Evolutionary conservation across 2,329 filamentous ascomycete genomes (phyloP).

Genomic region (Pseudogymnoascus sp.): DNA sequence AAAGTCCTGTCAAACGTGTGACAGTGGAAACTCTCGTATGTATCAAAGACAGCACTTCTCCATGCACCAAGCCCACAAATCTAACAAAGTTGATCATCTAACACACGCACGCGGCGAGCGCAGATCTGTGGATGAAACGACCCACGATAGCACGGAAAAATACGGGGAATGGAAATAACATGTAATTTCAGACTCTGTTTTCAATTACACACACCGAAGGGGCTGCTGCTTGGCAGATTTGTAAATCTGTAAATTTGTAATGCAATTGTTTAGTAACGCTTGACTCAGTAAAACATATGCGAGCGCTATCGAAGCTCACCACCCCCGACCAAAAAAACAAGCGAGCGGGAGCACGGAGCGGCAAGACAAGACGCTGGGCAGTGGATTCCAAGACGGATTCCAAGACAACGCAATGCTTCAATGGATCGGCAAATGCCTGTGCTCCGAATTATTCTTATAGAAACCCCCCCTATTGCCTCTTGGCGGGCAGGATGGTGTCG

Average conservation of each 20-base stretch:
- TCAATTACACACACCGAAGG: neutral
- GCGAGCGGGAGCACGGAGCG: conserved; percentile 2
- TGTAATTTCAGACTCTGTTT: neutral
- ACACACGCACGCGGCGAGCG: neutral
- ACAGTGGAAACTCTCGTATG: neutral
- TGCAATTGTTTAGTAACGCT: neutral
- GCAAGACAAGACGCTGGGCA: neutral
- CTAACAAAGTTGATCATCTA: neutral
- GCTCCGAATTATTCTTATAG: neutral
- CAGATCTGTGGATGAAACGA: neutral
- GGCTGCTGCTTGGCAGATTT: neutral
- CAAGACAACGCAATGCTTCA: conserved; percentile 3
- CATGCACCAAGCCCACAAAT: neutral
- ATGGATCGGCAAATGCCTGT: neutral
- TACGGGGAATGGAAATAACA: neutral
- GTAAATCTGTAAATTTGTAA: neutral
- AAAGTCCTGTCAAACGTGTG: neutral
- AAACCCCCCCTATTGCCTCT: neutral
- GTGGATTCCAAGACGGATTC: neutral
- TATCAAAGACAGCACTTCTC: neutral
- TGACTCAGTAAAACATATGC: neutral
- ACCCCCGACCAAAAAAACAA: neutral
- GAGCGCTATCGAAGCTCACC: neutral
- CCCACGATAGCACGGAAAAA: neutral
- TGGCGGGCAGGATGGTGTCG: neutral